Base-by-base conservation (phyloP, 257 asterid species). In the Nicotiana sylvestris region DNA sequence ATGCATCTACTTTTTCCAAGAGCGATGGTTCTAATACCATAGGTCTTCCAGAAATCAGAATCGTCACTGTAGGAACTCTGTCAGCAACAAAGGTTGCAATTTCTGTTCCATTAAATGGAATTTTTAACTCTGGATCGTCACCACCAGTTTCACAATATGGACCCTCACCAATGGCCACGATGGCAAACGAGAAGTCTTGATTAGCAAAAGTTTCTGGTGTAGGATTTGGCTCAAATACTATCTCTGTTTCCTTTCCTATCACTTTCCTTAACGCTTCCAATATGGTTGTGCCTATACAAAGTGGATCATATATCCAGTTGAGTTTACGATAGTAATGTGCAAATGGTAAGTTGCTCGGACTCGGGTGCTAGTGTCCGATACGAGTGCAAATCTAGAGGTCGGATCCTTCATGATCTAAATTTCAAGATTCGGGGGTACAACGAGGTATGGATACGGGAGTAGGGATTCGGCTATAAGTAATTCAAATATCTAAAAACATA, bases 31-130 rank as follows among this genome's bases (percentile, higher is more conserved):
- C 92, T 53, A 95, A 30, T 66, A 85, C 85, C 90, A 95, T 77
- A 58, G 98, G 98, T 89, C 98, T 87, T 5, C 98, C 97, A 0
- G 97, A 90, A 66, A 95, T 86, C 83, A 95, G 83, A 82, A 95
- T 88, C 8, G 78, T 87, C 69, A 92, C 81, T 3, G 96, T 93
- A 13, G 98, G 95, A 80, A 93, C 81, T 83, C 79, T 72, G 56
- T 85, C 92, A 30, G 97, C 92, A 2, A 93, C 89, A 49, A 84
- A 16, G 39, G 78, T 87, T 49, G 87, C 66, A 10, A 92, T 80
- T 78, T 92, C 92, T 2, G 89, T 76, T 53, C 98, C 96, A 65
- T 90, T 82, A 21, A 92, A 86, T 66, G 88, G 97, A 29, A 95
- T 90, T 81, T 72, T 86, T 72, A 93, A 92, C 21, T 85, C 92